Conservation (phyloP, 352 stramenopile species). For the Phytophthora nicotianae region DNA sequence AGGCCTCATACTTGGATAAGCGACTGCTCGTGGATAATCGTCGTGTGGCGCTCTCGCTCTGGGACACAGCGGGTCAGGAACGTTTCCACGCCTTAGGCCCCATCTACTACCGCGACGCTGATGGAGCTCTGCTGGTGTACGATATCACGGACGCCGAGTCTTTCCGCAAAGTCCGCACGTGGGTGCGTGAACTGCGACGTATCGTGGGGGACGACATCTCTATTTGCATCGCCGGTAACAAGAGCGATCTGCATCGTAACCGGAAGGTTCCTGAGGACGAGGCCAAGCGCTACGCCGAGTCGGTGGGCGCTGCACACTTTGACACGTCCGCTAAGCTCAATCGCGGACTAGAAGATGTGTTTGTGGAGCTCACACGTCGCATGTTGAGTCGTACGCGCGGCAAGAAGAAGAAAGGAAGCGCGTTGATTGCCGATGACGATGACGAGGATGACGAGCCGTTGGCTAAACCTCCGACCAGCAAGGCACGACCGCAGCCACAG, state of each 20-base stretch:
- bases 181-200: slow-evolving; percentile 91
- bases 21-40: slow-evolving; percentile 83
- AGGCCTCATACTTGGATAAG: slow-evolving; percentile 95
- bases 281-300: slow-evolving; percentile 84
- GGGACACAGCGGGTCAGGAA: slow-evolving; percentile 89
- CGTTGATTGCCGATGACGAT: slow-evolving; percentile 82
- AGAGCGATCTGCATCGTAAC: slow-evolving; percentile 90
- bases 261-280: slow-evolving; percentile 89
- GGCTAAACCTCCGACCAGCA: slow-evolving; percentile 35
- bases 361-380: slow-evolving; percentile 88
- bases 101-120: slow-evolving; percentile 92
- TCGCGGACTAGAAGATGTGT: slow-evolving; percentile 90
- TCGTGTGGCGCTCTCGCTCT: slow-evolving; percentile 84
- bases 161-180: slow-evolving; percentile 93
- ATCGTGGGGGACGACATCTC: slow-evolving; percentile 92
- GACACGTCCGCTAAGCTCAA: slow-evolving; percentile 93
- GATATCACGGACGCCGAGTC: slow-evolving; percentile 93
- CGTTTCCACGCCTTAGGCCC: slow-evolving; percentile 87
- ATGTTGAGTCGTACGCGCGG: slow-evolving; percentile 68
- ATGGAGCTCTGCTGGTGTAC: slow-evolving; percentile 91
- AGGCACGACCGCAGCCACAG: slow-evolving; percentile 16
- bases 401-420: slow-evolving; percentile 84
- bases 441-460: slow-evolving; percentile 35
- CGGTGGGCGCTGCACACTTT: slow-evolving; percentile 89
- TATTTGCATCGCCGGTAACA: slow-evolving; percentile 94